Percentiles rank a stretch among this genome's conserved stretches.
Conservation (phyloP, 2,329 filamentous ascomycete genomes). For the Colletotrichum sp. region DNA sequence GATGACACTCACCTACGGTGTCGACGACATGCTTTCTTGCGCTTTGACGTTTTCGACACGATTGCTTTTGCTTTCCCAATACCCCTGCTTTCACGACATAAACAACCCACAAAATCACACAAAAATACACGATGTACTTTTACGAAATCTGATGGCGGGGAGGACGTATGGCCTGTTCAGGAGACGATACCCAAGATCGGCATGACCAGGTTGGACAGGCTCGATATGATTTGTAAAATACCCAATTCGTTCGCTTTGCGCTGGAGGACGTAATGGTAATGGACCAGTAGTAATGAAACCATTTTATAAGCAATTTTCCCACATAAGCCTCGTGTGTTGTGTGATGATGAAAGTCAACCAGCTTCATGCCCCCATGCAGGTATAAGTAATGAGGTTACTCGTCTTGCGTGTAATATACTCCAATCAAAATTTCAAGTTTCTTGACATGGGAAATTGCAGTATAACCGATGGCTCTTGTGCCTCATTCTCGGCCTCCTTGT, state of each 20-base stretch:
- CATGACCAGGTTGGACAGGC: background rate
- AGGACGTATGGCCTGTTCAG: background rate
- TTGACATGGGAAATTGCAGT: background rate
- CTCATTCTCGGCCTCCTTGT: background rate
- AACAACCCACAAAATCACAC: background rate
- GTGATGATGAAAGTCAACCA: background rate
- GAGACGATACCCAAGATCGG: slow-evolving; percentile 9
- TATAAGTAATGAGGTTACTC: background rate
- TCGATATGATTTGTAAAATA: background rate
- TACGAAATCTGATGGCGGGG: background rate
- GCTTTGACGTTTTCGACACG: slow-evolving; percentile 1
- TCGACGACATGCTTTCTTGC: background rate
- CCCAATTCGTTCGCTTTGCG: background rate
- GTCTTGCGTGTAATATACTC: background rate
- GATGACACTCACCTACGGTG: background rate
- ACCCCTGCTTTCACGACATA: slow-evolving; percentile 2
- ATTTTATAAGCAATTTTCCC: background rate
- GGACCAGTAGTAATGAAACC: background rate
- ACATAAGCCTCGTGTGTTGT: background rate
- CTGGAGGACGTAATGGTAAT: background rate
- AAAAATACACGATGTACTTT: background rate
- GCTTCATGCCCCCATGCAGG: background rate
- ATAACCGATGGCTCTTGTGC: background rate
- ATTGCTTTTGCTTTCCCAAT: slow-evolving; percentile 9
- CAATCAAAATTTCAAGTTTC: background rate